Evolutionary conservation across 257 asterid species (phyloP).

Genomic region (Nicotiana otophora): DNA sequence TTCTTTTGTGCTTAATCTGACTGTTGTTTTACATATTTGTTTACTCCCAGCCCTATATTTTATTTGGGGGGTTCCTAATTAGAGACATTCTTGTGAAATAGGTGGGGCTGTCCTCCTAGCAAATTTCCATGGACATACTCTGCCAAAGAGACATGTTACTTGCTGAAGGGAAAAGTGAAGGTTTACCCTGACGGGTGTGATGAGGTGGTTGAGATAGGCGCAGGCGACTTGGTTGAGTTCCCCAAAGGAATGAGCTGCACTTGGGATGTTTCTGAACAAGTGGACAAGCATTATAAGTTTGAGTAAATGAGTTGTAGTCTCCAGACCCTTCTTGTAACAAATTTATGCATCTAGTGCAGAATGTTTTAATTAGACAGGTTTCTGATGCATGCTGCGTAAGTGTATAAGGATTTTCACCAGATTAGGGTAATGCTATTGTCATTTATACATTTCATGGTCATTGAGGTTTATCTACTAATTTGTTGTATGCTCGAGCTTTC

Average conservation of each 20-base stretch:
- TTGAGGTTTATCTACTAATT: neutral
- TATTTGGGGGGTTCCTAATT: too few relatives aligned
- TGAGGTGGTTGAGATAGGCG: constrained; percentile 35
- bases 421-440: neutral
- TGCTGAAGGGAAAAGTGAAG: constrained; percentile 42
- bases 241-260: constrained; percentile 47
- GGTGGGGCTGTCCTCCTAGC: constrained; percentile 49
- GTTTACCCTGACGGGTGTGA: constrained; percentile 34
- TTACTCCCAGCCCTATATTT: neutral
- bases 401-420: neutral
- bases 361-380: neutral
- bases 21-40: neutral
- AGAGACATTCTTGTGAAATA: neutral
- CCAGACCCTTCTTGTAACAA: neutral
- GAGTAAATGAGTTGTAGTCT: constrained; percentile 12
- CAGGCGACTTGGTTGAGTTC: constrained; percentile 42
- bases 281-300: constrained; percentile 40
- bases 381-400: neutral
- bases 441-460: neutral
- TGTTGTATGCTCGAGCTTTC: too few relatives aligned
- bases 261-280: constrained; percentile 47
- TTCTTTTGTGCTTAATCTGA: neutral
- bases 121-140: constrained; percentile 52
- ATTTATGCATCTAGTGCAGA: neutral
- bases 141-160: constrained; percentile 36